Evolutionary conservation across 2,329 filamentous ascomycete species (phyloP).

Genomic region (Pseudogymnoascus sp.): DNA sequence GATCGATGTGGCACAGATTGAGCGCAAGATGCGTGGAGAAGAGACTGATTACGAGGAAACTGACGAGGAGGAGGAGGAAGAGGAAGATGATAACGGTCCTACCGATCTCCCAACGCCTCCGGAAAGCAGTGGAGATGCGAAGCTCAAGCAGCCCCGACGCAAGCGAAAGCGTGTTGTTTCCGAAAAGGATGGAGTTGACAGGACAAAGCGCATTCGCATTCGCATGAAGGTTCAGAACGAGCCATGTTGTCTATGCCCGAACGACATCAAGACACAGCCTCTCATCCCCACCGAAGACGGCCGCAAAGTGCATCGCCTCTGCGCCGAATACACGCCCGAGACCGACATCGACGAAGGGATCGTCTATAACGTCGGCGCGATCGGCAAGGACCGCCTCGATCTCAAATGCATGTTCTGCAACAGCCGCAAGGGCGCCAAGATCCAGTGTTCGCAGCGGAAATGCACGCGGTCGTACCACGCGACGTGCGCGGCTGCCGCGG

Average conservation of each 20-base stretch:
- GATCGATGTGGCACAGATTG: conserved; percentile 94
- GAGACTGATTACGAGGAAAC: conserved; percentile 76
- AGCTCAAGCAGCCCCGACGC: conserved; percentile 47
- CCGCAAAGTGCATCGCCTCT: conserved; percentile 77
- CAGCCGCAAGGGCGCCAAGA: conserved; percentile 89
- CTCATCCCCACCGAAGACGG: conserved; percentile 84
- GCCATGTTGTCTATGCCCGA: conserved; percentile 87
- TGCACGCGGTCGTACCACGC: conserved; percentile 91
- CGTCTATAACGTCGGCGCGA: conserved; percentile 69
- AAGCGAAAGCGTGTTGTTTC: conserved; percentile 60
- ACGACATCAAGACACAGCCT: conserved; percentile 72
- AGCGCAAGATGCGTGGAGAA: conserved; percentile 86
- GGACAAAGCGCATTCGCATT: conserved; percentile 67
- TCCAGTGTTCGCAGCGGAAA: conserved; percentile 93
- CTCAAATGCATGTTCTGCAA: conserved; percentile 94
- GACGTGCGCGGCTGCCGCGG: conserved; percentile 85
- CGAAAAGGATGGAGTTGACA: conserved; percentile 33
- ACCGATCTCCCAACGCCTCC: conserved; percentile 73
- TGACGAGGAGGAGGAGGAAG: conserved; percentile 62
- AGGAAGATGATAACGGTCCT: conserved; percentile 51
- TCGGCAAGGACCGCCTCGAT: conserved; percentile 79
- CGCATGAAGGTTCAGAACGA: conserved; percentile 63
- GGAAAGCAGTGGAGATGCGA: conserved; percentile 59
- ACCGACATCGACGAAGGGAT: conserved; percentile 71
- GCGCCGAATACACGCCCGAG: conserved; percentile 85